Percentiles rank a stretch among this genome's conserved stretches.
Conservation (phyloP, 495 filamentous ascomycete species). For the Penicillium dipodomyicola region DNA sequence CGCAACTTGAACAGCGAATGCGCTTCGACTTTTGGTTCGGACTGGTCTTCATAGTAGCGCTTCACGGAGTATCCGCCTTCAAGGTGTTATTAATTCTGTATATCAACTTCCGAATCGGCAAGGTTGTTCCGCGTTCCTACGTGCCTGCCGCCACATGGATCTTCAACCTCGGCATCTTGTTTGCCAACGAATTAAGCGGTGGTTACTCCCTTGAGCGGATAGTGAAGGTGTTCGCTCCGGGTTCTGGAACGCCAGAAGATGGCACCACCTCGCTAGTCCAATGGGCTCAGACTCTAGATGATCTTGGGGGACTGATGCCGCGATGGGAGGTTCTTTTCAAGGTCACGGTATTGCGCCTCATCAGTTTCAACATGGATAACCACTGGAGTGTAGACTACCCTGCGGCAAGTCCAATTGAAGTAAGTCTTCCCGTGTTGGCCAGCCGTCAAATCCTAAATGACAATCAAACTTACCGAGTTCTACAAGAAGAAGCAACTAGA, state of each 20-base stretch:
- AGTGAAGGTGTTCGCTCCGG: constrained; percentile 48
- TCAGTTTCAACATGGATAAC: constrained; percentile 97
- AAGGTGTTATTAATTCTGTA: constrained; percentile 81
- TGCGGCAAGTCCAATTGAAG: constrained; percentile 74
- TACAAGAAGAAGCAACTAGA: constrained; percentile 98
- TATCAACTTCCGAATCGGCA: constrained; percentile 78
- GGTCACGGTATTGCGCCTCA: constrained; percentile 85
- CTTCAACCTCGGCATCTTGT: constrained; percentile 86
- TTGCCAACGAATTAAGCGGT: constrained; percentile 79
- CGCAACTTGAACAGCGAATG: constrained; percentile 69
- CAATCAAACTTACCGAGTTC: constrained; percentile 50
- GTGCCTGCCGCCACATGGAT: constrained; percentile 79
- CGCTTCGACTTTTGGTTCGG: constrained; percentile 85
- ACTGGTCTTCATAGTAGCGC: constrained; percentile 66
- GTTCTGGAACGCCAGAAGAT: constrained; percentile 23
- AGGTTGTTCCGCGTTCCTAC: constrained; percentile 59
- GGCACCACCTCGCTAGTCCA: constrained; percentile 42
- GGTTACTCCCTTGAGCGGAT: constrained; percentile 74
- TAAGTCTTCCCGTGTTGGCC: constrained; percentile 46
- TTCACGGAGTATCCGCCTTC: constrained; percentile 81
- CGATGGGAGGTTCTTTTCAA: constrained; percentile 98
- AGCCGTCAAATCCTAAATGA: constrained; percentile 7
- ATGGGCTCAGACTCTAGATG: constrained; percentile 68
- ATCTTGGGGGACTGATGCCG: constrained; percentile 73
- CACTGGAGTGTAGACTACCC: constrained; percentile 80